Conservation (phyloP, 176 grass and related monocot genomes). For the Zoysia japonica region DNA sequence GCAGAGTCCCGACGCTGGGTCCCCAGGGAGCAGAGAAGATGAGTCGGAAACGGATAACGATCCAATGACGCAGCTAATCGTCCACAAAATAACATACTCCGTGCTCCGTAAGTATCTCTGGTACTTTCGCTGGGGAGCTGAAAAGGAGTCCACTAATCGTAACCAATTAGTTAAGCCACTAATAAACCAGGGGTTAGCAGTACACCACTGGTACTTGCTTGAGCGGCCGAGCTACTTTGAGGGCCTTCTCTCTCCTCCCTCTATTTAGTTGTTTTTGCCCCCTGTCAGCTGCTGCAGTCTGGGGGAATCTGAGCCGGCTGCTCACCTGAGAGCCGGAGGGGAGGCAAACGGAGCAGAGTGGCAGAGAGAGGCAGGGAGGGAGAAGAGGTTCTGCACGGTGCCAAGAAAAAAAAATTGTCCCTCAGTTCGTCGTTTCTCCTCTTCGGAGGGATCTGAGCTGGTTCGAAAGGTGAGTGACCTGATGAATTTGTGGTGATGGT, state of each 20-base stretch:
- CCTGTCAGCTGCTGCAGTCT: slow-evolving; percentile 41
- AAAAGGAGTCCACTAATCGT: slow-evolving; percentile 30
- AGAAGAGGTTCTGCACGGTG: neutral
- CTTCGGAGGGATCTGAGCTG: slow-evolving; percentile 51
- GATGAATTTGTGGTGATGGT: slow-evolving; percentile 40
- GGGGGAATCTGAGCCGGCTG: slow-evolving; percentile 51
- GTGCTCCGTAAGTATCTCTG: neutral
- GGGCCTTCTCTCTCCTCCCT: neutral
- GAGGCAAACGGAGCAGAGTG: slow-evolving; percentile 36
- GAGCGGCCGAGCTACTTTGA: slow-evolving; percentile 19
- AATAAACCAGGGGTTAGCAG: slow-evolving; percentile 20
- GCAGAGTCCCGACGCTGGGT: neutral
- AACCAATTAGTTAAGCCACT: slow-evolving; percentile 34
- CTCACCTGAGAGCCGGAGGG: slow-evolving; percentile 44
- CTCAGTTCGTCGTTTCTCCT: slow-evolving; percentile 33
- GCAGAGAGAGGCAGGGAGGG: neutral
- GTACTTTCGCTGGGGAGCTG: slow-evolving; percentile 27
- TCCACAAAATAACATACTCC: neutral
- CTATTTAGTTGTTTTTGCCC: slow-evolving; percentile 37
- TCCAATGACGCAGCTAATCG: slow-evolving; percentile 29
- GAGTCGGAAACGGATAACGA: slow-evolving; percentile 10
- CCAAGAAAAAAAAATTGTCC: slow-evolving; percentile 35
- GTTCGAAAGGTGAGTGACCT: slow-evolving; percentile 32
- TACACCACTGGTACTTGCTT: slow-evolving; percentile 25
- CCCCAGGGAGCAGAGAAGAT: slow-evolving; percentile 5